A percentile compares a stretch with the other conserved stretches of the same genome.
phyloP scores from a whole-genome alignment of 345 rosid genomes.

The Firmiana major region DNA sequence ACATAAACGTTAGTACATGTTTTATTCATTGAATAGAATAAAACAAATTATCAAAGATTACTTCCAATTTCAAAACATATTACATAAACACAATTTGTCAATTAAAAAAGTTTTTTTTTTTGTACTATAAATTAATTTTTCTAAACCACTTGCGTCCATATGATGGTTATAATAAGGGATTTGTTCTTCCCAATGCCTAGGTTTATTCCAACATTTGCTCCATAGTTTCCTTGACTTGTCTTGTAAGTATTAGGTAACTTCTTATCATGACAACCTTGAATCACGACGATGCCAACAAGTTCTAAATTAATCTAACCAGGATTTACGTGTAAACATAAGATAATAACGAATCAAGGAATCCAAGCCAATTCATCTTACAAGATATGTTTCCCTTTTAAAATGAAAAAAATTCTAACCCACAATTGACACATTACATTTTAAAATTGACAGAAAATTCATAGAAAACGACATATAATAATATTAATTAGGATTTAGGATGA shows the following conservation, averaged over 20 bases:
- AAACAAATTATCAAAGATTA: too few species aligned
- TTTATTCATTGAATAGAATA: too few species aligned
- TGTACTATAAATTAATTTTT: background rate
- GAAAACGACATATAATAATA: background rate
- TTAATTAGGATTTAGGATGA: background rate
- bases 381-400: background rate
- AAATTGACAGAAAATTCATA: background rate
- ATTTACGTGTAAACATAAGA: background rate
- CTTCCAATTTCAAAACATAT: background rate
- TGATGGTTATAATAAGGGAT: background rate
- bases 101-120: too few species aligned
- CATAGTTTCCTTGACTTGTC: background rate
- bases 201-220: background rate
- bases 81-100: background rate
- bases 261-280: background rate
- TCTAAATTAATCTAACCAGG: too few species aligned
- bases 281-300: background rate
- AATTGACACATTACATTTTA: background rate
- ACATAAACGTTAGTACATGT: too few species aligned
- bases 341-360: background rate
- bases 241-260: background rate
- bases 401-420: background rate
- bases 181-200: background rate
- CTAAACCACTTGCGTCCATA: background rate
- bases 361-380: background rate